These are phyloP conservation scores for Hylodesmum podocarpum DNA, from an alignment of 306 rosid species.

Conservation along the genomic window DNA sequence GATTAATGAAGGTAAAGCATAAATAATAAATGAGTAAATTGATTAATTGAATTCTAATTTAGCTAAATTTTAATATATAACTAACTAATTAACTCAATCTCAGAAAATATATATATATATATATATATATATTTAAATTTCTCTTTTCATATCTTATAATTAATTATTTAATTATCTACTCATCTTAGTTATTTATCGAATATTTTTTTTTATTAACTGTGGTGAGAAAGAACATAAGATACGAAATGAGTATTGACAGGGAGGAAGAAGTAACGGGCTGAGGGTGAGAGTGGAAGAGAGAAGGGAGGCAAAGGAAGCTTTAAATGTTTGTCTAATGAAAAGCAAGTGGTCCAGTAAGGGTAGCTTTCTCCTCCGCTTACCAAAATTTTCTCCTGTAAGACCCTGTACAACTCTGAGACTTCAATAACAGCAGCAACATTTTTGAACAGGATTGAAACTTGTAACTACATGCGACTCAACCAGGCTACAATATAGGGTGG, in stretches of 20 bases:
- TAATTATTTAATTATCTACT: too few species aligned
- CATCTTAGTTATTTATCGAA: too few species aligned
- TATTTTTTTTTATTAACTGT: too few species aligned
- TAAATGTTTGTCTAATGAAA: slow-evolving; percentile 35
- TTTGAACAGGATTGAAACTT: slow-evolving; percentile 46
- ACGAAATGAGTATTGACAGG: too few species aligned
- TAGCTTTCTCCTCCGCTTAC: slow-evolving; percentile 69
- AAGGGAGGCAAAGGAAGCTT: background rate
- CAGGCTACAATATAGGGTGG: slow-evolving; percentile 42
- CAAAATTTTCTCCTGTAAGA: slow-evolving; percentile 36
- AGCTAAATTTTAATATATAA: too few species aligned
- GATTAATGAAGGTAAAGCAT: background rate
- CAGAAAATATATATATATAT: too few species aligned
- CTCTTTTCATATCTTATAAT: too few species aligned
- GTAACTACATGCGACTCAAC: slow-evolving; percentile 36
- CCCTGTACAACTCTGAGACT: slow-evolving; percentile 12
- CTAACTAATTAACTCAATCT: too few species aligned
- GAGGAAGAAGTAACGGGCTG: slow-evolving; percentile 25
- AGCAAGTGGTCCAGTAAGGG: slow-evolving; percentile 61
- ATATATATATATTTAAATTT: too few species aligned
- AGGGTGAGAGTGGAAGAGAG: slow-evolving; percentile 27
- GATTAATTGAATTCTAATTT: too few species aligned
- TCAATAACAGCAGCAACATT: slow-evolving; percentile 23
- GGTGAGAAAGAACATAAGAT: too few species aligned
- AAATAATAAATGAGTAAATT: too few species aligned